These are phyloP conservation scores for Umbelopsis ramanniana DNA, from an alignment of 192 early-diverging fungal genomes.

Conservation along the genomic window DNA sequence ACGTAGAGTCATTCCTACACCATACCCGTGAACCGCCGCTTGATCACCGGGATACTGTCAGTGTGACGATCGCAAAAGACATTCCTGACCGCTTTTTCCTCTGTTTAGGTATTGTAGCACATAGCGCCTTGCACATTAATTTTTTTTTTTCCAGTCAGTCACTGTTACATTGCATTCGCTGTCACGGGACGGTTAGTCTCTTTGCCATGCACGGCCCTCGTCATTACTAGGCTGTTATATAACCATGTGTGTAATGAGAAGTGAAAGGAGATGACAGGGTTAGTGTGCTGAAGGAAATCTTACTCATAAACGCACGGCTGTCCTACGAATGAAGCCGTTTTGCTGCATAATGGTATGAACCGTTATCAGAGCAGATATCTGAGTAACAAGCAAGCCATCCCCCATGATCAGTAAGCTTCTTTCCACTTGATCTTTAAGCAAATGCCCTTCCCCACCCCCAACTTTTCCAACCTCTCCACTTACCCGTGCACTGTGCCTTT, in stretches of 20 bases:
- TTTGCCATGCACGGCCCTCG: slow-evolving; percentile 4
- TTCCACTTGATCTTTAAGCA: slow-evolving; percentile 4
- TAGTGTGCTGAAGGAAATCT: too few species aligned
- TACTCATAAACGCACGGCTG: too few species aligned
- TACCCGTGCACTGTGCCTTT: neutral
- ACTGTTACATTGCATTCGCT: slow-evolving; percentile 17
- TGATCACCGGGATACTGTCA: slow-evolving; percentile 18
- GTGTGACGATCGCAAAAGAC: slow-evolving; percentile 14
- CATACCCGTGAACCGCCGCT: slow-evolving; percentile 20
- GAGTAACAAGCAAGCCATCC: neutral
- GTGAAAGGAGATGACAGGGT: too few species aligned
- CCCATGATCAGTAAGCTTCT: slow-evolving; percentile 17
- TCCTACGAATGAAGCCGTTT: too few species aligned
- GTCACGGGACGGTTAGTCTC: slow-evolving; percentile 15
- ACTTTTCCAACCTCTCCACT: neutral
- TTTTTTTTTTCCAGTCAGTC: neutral
- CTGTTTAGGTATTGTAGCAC: slow-evolving; percentile 2
- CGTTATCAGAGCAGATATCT: slow-evolving; percentile 13
- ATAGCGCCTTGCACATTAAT: too few species aligned
- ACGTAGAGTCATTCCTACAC: neutral
- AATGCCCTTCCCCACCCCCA: neutral
- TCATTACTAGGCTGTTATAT: too few species aligned
- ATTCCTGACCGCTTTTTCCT: too few species aligned
- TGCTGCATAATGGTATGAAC: neutral
- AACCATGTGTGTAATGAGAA: too few species aligned